phyloP scores from a whole-genome alignment of 78 protist genomes.

The Cavenderia fasciculata region DNA sequence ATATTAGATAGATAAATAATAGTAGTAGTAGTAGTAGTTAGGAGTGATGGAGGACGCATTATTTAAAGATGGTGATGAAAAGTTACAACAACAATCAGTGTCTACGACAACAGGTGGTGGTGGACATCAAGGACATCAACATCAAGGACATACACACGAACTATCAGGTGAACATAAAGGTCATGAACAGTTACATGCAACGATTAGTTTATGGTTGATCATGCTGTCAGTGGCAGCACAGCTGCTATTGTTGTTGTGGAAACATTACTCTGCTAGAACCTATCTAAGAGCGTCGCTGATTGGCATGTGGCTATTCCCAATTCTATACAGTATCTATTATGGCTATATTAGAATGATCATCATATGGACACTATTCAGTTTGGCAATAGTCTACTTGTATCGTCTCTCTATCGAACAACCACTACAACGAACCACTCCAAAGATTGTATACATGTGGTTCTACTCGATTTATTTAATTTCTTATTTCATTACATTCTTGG shows the following conservation, averaged over 20 bases:
- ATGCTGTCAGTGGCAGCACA: background rate
- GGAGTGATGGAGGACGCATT: no score
- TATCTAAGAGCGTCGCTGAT: background rate
- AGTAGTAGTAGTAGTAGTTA: no score
- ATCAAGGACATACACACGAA: background rate
- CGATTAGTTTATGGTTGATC: background rate
- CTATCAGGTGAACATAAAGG: background rate
- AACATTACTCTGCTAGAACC: background rate
- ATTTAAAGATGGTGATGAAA: no score
- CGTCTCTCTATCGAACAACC: slow-evolving; percentile 25
- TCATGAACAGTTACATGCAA: slow-evolving; percentile 5
- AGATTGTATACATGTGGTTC: slow-evolving; percentile 53
- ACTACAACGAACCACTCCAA: slow-evolving; percentile 35
- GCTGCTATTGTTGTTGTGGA: slow-evolving; percentile 1
- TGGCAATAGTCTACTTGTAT: slow-evolving; percentile 2
- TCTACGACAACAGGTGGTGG: no score
- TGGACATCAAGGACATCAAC: background rate
- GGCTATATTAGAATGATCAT: background rate
- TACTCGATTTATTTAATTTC: slow-evolving; percentile 21
- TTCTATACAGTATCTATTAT: background rate
- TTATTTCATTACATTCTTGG: background rate
- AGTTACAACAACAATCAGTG: no score
- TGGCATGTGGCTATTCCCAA: slow-evolving; percentile 50
- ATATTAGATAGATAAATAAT: no score
- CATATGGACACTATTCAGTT: slow-evolving; percentile 2